Conservation (phyloP, 352 stramenopile genomes). For the Globisporangium solare region DNA sequence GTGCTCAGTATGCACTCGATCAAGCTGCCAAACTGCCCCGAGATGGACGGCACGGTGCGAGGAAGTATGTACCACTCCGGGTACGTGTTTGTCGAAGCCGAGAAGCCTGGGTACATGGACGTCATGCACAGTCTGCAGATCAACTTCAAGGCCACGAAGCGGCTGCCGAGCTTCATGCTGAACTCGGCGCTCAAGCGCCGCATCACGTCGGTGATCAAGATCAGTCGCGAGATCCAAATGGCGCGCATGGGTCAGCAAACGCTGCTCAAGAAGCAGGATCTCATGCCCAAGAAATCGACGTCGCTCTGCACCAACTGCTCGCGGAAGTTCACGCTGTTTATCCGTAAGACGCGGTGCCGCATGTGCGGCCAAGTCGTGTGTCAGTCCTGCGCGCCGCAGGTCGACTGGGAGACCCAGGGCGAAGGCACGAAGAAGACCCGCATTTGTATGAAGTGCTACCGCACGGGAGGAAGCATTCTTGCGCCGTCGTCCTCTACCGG, state of each 20-base stretch:
- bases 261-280: constrained; percentile 54
- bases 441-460: constrained; percentile 49
- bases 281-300: constrained; percentile 63
- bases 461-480: constrained; percentile 27
- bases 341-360: constrained; percentile 66
- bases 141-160: constrained; percentile 76
- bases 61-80: constrained; percentile 81
- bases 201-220: constrained; percentile 58
- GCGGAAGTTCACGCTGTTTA: constrained; percentile 66
- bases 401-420: constrained; percentile 33
- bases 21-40: constrained; percentile 66
- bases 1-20: constrained; percentile 84
- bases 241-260: constrained; percentile 48
- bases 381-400: constrained; percentile 56
- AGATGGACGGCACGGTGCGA: constrained; percentile 63
- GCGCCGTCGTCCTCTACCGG: constrained; percentile 1
- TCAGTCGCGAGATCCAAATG: constrained; percentile 63
- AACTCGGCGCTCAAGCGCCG: constrained; percentile 59
- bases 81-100: constrained; percentile 75
- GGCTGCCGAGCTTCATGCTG: constrained; percentile 58
- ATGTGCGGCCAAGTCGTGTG: constrained; percentile 76
- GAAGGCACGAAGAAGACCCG: constrained; percentile 39
- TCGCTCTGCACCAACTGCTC: constrained; percentile 53
- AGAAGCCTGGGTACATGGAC: constrained; percentile 74
- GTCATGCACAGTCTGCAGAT: constrained; percentile 85